These are phyloP conservation scores for Loxodes magnus DNA, from an alignment of 73 alveolate species.

Conservation along the genomic window DNA sequence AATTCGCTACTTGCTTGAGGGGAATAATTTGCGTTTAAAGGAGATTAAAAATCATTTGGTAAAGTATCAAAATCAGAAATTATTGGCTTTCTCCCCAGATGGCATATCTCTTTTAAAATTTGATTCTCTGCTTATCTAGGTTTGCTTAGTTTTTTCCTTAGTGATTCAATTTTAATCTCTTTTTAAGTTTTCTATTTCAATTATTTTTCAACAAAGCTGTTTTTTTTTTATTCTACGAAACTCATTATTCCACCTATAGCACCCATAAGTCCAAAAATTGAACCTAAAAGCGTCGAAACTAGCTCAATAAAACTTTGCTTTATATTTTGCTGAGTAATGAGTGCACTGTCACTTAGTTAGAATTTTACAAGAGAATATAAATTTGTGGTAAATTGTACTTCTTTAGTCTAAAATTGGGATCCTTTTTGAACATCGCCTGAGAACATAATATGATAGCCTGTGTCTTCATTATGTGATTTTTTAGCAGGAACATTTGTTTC, in stretches of 20 bases:
- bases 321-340: neutral
- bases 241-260: neutral
- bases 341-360: neutral
- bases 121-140: too few relatives aligned
- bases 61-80: too few relatives aligned
- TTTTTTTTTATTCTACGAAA: neutral
- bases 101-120: too few relatives aligned
- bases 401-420: neutral
- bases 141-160: too few relatives aligned
- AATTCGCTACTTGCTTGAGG: too few relatives aligned
- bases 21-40: too few relatives aligned
- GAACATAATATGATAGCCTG: constrained; percentile 3
- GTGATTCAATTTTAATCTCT: too few relatives aligned
- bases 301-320: neutral
- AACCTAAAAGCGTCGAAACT: neutral
- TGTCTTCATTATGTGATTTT: neutral
- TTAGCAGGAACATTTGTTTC: neutral
- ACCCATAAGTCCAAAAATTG: constrained; percentile 12
- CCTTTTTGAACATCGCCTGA: neutral
- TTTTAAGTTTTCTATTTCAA: too few relatives aligned
- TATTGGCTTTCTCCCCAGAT: too few relatives aligned
- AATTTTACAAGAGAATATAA: neutral
- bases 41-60: too few relatives aligned
- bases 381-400: neutral
- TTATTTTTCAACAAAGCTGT: too few relatives aligned